These are phyloP conservation scores for Scleromitrula shiraiana DNA, from an alignment of 2,329 filamentous ascomycete species.

Conservation along the genomic window DNA sequence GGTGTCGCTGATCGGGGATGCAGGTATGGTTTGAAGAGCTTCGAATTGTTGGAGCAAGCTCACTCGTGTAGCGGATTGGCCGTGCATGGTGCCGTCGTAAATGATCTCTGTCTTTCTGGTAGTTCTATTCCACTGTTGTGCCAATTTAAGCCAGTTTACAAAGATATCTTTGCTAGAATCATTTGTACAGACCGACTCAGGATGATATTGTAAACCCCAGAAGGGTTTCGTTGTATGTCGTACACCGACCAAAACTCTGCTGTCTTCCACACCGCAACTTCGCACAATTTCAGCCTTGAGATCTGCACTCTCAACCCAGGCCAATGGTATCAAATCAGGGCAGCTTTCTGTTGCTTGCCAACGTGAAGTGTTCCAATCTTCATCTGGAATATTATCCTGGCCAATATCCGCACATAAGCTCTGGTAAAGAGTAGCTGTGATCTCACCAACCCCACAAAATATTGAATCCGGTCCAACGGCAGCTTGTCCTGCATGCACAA, in stretches of 20 bases:
- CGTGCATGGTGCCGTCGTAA: conserved; percentile 12
- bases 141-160: conserved; percentile 53
- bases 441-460: conserved; percentile 24
- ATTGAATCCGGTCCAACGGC: conserved; percentile 14
- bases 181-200: conserved; percentile 62
- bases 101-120: conserved; percentile 7
- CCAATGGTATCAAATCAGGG: conserved; percentile 27
- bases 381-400: conserved; percentile 17
- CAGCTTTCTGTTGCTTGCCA: conserved; percentile 19
- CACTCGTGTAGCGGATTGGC: conserved; percentile 18
- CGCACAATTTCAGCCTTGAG: conserved; percentile 17
- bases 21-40: conserved; percentile 4
- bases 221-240: conserved; percentile 52
- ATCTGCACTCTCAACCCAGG: conserved; percentile 27
- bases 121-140: conserved; percentile 37
- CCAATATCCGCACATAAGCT: conserved; percentile 32
- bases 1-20: background rate
- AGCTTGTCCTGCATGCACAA: conserved; percentile 39
- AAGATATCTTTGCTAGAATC: conserved; percentile 45
- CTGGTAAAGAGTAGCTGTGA: conserved; percentile 35
- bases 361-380: conserved; percentile 19
- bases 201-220: conserved; percentile 64
- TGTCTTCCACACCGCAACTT: conserved; percentile 24
- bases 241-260: conserved; percentile 50
- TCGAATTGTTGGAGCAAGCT: conserved; percentile 24